Base-by-base conservation (phyloP, 208 protist species). In the Vickermania ingenoplastis region DNA sequence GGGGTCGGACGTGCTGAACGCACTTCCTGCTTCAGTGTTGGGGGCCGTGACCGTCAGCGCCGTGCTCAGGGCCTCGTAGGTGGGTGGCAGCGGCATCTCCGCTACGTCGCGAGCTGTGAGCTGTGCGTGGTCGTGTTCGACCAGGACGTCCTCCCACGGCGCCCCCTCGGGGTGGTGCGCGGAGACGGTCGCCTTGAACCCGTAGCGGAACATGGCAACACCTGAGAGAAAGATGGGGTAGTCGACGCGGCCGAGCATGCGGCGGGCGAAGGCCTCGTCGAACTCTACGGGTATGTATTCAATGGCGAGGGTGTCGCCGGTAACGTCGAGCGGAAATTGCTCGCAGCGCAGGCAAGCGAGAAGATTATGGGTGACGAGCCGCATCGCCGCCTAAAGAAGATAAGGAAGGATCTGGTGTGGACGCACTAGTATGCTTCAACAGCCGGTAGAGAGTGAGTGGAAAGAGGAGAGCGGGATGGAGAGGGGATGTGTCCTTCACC, bases 301-400 rank as follows among this genome's bases (percentile, higher is more conserved):
- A 25, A 81, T 59, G 49, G 89, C 75, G 13, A 49, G 58, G 4
- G 74, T 72, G 24, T 30, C 69, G 7, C 17, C 17, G 11, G 7
- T 17, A 45, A 7, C 36, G 17, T 45, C 36, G 14, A 96, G 74
- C 0, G 89, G 89, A 54, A 80, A 86, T 3, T 64, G 59, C 59
- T 90, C 70, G 68, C 89, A 96, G 65, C 79, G 61, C 54, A 96
- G 65, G 63, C 89, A 96, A 27, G 79, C 71, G 31, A 94, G 71
- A 50, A 96, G 84, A 67, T 94, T 96, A 61, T 92, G 86, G 11
- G 84, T 94, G 28, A 96, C 75, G 13, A 92, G 72, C 22, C 85
- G 79, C 90, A 96, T 92, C 23, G n/a, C n/a, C n/a, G n/a, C n/a
- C n/a, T n/a, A n/a, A n/a, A 17, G 22, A 25, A 49, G 23, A 24